Evolutionary conservation across 2,329 filamentous ascomycete genomes (phyloP).

Genomic region (Neophaeococcomyces mojaviensis): DNA sequence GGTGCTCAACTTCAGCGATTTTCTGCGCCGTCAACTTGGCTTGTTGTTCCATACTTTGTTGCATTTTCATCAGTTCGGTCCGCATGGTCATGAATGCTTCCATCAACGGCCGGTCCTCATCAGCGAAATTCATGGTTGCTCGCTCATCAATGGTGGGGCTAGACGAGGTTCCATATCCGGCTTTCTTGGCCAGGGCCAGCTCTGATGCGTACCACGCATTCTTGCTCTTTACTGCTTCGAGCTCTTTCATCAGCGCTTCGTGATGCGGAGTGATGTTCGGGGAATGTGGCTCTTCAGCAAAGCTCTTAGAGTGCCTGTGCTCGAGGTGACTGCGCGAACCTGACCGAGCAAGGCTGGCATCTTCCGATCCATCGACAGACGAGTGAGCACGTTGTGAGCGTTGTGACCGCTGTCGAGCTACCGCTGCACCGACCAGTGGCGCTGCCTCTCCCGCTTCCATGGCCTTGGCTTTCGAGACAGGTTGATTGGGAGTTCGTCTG

Average conservation of each 20-base stretch:
- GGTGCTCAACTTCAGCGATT: constrained; percentile 88
- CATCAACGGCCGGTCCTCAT: constrained; percentile 84
- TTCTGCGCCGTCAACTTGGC: constrained; percentile 76
- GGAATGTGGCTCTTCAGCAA: constrained; percentile 38
- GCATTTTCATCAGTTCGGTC: constrained; percentile 79
- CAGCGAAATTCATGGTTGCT: constrained; percentile 70
- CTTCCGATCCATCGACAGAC: constrained; percentile 62
- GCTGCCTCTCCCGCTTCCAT: constrained; percentile 42
- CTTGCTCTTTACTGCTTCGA: constrained; percentile 73
- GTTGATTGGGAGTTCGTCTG: constrained; percentile 57
- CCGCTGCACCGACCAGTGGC: constrained; percentile 33
- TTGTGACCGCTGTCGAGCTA: constrained; percentile 43
- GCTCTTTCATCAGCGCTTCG: constrained; percentile 70
- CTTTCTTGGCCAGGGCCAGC: constrained; percentile 80
- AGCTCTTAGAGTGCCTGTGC: constrained; percentile 34
- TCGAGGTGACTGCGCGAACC: constrained; percentile 24
- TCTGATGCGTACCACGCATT: constrained; percentile 98
- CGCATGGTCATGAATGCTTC: constrained; percentile 91
- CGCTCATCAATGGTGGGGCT: constrained; percentile 70
- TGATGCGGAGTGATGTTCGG: constrained; percentile 40
- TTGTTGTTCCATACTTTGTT: constrained; percentile 82
- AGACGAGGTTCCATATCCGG: constrained; percentile 70
- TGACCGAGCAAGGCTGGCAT: constrained; percentile 42
- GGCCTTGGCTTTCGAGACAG: constrained; percentile 34
- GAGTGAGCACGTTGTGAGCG: constrained; percentile 54